Conservation (phyloP, 2,329 filamentous ascomycete species). For the Colletotrichum musae region DNA sequence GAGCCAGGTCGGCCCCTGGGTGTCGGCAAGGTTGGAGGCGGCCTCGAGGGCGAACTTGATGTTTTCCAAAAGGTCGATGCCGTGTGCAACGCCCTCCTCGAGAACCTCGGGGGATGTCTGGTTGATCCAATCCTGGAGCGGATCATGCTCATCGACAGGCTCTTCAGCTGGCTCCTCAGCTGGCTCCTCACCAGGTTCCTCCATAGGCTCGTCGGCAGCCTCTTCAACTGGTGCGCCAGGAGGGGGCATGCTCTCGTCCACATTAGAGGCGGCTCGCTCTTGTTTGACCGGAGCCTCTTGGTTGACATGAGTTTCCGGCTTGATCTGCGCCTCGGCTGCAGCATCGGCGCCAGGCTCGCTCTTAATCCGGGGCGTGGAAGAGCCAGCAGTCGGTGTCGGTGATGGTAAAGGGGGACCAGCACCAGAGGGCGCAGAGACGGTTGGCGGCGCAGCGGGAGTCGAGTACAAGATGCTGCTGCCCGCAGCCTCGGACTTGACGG, state of each 20-base stretch:
- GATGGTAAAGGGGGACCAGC: neutral
- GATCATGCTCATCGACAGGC: neutral
- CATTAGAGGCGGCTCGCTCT: neutral
- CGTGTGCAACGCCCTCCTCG: constrained; percentile 20
- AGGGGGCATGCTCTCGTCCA: neutral
- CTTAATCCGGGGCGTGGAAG: neutral
- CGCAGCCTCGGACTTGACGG: constrained; percentile 7
- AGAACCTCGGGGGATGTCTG: constrained; percentile 25
- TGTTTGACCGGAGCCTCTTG: neutral
- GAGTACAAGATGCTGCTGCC: neutral
- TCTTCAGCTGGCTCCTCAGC: neutral
- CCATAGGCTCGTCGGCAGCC: neutral
- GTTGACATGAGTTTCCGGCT: neutral
- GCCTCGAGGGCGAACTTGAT: constrained; percentile 20
- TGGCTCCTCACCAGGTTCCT: neutral
- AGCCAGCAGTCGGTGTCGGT: neutral
- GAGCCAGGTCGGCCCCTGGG: constrained; percentile 21
- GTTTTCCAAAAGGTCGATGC: constrained; percentile 27
- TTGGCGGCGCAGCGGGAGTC: neutral
- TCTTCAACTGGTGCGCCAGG: neutral
- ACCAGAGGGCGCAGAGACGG: neutral
- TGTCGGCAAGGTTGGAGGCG: constrained; percentile 14
- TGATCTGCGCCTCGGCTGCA: neutral
- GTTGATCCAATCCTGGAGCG: constrained; percentile 24
- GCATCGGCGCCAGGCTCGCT: neutral